Evolutionary conservation across 1,284 basidiomycete genomes (phyloP).

Genomic region (Microbotryomycetes sp.): DNA sequence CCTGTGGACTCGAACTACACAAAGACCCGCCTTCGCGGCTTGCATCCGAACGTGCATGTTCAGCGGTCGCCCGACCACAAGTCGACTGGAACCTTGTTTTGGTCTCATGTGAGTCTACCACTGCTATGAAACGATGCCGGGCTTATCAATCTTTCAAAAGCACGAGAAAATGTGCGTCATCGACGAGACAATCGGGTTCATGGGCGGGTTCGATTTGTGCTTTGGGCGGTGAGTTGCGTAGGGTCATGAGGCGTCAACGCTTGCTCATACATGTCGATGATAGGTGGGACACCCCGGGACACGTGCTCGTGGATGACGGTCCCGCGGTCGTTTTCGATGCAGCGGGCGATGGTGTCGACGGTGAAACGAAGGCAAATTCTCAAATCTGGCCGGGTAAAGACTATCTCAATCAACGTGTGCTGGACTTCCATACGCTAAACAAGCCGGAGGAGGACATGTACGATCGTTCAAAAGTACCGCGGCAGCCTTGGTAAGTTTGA

Average conservation of each 20-base stretch:
- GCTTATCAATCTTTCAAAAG: conserved; percentile 42
- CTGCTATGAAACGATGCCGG: neutral
- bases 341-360: conserved; percentile 47
- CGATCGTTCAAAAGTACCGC: conserved; percentile 74
- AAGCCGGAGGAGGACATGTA: conserved; percentile 95
- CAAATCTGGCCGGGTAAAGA: conserved; percentile 59
- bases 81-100: conserved; percentile 94
- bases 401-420: conserved; percentile 82
- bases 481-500: conserved; percentile 85
- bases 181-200: conserved; percentile 94
- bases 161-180: conserved; percentile 98
- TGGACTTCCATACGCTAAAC: conserved; percentile 78
- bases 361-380: conserved; percentile 1
- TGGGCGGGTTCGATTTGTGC: conserved; percentile 91
- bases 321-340: conserved; percentile 23
- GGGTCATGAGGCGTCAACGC: no score
- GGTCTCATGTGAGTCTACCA: conserved; percentile 70
- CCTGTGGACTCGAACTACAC: conserved; percentile 59
- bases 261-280: no score
- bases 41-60: conserved; percentile 92
- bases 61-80: conserved; percentile 97
- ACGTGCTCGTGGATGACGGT: conserved; percentile 79
- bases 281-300: conserved; percentile 79
- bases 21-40: conserved; percentile 72
- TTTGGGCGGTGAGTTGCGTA: conserved; percentile 47